Evolutionary conservation across 768 basidiomycete genomes (phyloP).

Genomic region (Ramaria rubella): DNA sequence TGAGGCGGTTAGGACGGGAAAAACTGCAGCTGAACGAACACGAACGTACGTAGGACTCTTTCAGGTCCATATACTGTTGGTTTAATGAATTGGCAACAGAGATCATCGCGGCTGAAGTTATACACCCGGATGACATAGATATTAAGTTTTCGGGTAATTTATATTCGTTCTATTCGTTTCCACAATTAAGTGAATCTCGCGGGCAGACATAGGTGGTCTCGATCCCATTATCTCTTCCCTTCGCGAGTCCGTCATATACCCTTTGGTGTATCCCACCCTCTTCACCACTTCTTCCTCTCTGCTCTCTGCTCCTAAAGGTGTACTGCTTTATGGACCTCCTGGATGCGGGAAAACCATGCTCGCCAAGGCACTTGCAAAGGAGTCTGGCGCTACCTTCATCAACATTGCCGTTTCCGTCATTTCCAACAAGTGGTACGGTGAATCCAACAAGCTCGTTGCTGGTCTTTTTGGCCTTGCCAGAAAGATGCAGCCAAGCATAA

Average conservation of each 20-base stretch:
- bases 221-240: conserved; percentile 85
- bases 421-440: conserved; percentile 81
- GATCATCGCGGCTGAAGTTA: conserved; percentile 86
- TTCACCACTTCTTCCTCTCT: conserved; percentile 78
- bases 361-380: conserved; percentile 96
- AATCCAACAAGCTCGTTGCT: conserved; percentile 92
- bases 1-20: conserved; percentile 65
- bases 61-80: background rate
- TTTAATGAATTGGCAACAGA: conserved; percentile 34
- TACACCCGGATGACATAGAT: conserved; percentile 84
- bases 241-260: conserved; percentile 93
- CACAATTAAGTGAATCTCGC: conserved; percentile 13
- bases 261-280: conserved; percentile 82
- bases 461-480: conserved; percentile 89
- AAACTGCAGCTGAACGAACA: conserved; percentile 83
- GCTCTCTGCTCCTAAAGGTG: conserved; percentile 90
- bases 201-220: conserved; percentile 82
- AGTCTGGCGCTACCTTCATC: conserved; percentile 96
- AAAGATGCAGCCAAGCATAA: conserved; percentile 91
- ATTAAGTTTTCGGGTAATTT: conserved; percentile 61
- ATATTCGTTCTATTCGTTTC: background rate
- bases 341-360: conserved; percentile 99
- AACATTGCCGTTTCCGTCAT: conserved; percentile 72
- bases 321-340: conserved; percentile 91
- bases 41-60: conserved; percentile 53